Evolutionary conservation across 1,284 basidiomycete genomes (phyloP), one percentile per base, ranked within the genome.

Genomic region (Ustilago xerochloae): DNA sequence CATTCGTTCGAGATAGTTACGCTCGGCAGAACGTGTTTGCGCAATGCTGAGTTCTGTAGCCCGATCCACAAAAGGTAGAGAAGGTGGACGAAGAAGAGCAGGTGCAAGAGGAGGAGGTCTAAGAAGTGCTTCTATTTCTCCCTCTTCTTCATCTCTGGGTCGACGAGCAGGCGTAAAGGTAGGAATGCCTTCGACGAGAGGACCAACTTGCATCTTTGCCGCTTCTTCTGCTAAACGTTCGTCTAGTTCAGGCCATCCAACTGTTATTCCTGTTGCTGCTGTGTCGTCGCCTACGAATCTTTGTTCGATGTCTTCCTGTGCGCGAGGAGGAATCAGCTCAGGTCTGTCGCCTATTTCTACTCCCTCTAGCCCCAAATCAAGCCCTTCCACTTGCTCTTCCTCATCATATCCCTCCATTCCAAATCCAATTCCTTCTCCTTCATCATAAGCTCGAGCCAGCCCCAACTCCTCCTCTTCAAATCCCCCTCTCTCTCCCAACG

Each of bases 381-480:
- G 50, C 1, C 63, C 63, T 22, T 75, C 72, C n/a, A 39, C n/a
- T n/a, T n/a, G 26, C 0, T 66, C 63, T 2, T 70, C 67, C 15
- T 67, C 60, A 2, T 75, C 65, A 20, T 47, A 66, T 6, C 26
- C 63, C 12, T 55, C 54, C 6, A 57, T 51, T 13, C 32, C 28
- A 0, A 47, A 48, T 7, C 10, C 49, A 16, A 68, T 26, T 5
- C 50, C 61, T 13, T 71, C 53, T 1, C 29, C 64, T 10, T 68
- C 73, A 2, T 38, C 72, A 13, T 57, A 61, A 1, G 28, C 64
- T 43, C 67, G 48, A 0, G 60, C 38, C n/a, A 67, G 15, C 0
- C 68, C 73, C 10, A 72, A n/a, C 18, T 67, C 68, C 8, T 70
- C 63, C 36, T 75, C 73, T 15, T 71, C 67, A 28, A 69, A 71